Evolutionary conservation across 148 eudicot genomes (phyloP), one percentile per base, ranked within the genome.

Genomic region (Limonium bicolor): DNA sequence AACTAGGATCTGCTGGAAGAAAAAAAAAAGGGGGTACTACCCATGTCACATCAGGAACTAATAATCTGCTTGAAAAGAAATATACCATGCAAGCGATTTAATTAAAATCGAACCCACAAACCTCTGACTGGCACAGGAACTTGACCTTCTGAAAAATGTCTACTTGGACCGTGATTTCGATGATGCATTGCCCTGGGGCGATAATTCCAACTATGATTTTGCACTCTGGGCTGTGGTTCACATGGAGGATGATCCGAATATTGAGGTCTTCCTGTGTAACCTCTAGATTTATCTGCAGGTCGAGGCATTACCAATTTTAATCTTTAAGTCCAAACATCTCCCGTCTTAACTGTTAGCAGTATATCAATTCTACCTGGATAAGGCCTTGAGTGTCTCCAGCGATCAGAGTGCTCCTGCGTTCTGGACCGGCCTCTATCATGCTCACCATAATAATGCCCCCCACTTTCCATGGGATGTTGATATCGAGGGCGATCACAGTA

Each of bases 371-470:
- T 68, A 80, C 97, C 69, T 34, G 81, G 71, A 55, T 53, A 64
- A 8, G 83, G 79, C 54, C 74, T 72, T 25, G 78, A 56, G 67
- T 60, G 67, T 64, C 87, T 75, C 99, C 99, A 90, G 54, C 65
- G 51, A 15, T 88, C 87, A 22, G 73, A 54, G 27, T 42, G 40
- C 38, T 83, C 92, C 30, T 68, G 83, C 35, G 76, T 66, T 11
- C 57, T 64, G 14, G 41, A 41, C 29, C 80, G 71, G 36, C 64
- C 62, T 60, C 77, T 74, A 50, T 74, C 92, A 46, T 71, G 86
- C 21, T 74, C 97, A 24, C 79, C 65, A 44, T 70, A 73, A 59
- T 69, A 77, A 37, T 74, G 74, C 1, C 83, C n/a, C n/a, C n/a
- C 75, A 65, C 65, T 51, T 14, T 80, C 94, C 34, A 62, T 39